Evolutionary conservation across 768 basidiomycete species (phyloP).

Genomic region (Lepiota brunneoincarnata): DNA sequence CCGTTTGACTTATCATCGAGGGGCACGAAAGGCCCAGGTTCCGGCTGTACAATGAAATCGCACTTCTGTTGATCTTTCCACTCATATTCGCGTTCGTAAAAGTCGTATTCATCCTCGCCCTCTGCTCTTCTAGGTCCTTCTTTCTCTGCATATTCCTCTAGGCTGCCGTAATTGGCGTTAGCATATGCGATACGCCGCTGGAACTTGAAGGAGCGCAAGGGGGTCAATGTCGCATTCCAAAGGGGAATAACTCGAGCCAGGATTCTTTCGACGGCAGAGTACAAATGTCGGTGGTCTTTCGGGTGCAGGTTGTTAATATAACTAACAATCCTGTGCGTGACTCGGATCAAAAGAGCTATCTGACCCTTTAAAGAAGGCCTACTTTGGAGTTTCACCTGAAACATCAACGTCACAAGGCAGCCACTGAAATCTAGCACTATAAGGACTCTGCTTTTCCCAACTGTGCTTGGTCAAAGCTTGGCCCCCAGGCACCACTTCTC

Average conservation of each 20-base stretch:
- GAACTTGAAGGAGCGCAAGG: background rate
- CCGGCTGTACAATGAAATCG: background rate
- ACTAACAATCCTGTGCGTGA: constrained; percentile 15
- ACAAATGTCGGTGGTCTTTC: constrained; percentile 13
- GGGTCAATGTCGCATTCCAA: constrained; percentile 18
- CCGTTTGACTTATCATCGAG: no score
- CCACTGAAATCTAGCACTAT: constrained; percentile 15
- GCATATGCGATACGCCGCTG: background rate
- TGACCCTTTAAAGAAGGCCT: background rate
- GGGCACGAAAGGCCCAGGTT: background rate
- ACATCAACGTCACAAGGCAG: constrained; percentile 16
- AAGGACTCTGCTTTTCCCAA: background rate
- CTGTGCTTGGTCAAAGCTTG: no score
- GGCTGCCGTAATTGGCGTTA: background rate
- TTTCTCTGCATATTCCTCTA: background rate
- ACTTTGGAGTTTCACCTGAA: constrained; percentile 16
- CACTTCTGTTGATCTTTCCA: background rate
- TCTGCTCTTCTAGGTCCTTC: background rate
- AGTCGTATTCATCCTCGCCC: background rate
- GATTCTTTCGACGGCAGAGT: constrained; percentile 19
- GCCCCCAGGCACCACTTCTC: constrained; percentile 4
- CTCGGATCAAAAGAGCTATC: background rate
- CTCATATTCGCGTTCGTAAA: background rate
- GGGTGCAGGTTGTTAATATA: constrained; percentile 38
- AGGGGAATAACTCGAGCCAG: constrained; percentile 23